Percentiles rank a stretch among this genome's conserved stretches.
phyloP scores from a whole-genome alignment of 2,329 filamentous ascomycete genomes.

The Mycosphaerelloides madeirae region DNA sequence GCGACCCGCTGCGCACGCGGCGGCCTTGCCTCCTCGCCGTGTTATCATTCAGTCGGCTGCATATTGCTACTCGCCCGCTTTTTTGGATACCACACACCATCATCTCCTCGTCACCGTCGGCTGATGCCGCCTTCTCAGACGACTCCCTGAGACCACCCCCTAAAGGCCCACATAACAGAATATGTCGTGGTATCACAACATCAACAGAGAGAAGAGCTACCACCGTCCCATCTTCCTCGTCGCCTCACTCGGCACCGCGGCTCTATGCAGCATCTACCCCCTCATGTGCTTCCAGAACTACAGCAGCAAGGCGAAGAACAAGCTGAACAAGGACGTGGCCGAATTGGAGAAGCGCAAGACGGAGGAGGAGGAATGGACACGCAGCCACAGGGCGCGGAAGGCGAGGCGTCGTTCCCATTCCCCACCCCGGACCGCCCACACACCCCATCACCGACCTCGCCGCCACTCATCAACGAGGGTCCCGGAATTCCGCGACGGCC shows the following conservation, averaged over 20 bases:
- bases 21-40: too few species aligned
- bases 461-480: slow-evolving; percentile 23
- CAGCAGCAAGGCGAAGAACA: slow-evolving; percentile 29
- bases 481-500: slow-evolving; percentile 17
- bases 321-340: slow-evolving; percentile 20
- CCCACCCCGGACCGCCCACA: slow-evolving; percentile 21
- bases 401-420: slow-evolving; percentile 26
- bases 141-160: background rate
- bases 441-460: slow-evolving; percentile 16
- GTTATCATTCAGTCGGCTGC: too few species aligned
- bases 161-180: background rate
- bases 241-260: slow-evolving; percentile 27
- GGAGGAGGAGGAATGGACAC: slow-evolving; percentile 24
- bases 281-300: slow-evolving; percentile 34
- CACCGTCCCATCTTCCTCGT: slow-evolving; percentile 31
- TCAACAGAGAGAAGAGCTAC: slow-evolving; percentile 31
- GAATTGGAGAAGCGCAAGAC: slow-evolving; percentile 23
- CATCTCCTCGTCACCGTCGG: background rate
- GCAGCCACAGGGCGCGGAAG: slow-evolving; percentile 18
- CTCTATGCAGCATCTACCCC: slow-evolving; percentile 34
- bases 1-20: too few species aligned
- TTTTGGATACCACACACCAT: background rate
- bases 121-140: background rate
- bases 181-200: slow-evolving; percentile 26
- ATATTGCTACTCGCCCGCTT: too few species aligned